These are phyloP conservation scores for Pleodorina starrii DNA, from an alignment of 139 green algal species.

Conservation along the genomic window DNA sequence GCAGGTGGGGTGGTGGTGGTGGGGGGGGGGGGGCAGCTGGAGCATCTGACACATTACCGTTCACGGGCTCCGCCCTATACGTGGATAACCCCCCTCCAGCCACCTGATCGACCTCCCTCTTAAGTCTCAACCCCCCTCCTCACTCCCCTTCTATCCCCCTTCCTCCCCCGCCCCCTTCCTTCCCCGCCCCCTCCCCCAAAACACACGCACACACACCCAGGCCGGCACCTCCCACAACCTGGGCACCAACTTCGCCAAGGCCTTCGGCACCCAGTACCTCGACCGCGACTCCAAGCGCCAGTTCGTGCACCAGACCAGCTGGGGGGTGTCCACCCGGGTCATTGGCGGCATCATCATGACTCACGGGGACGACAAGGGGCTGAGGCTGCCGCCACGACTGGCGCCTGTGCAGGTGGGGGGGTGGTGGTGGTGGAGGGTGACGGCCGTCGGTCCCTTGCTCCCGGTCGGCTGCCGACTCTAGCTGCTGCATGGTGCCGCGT, in stretches of 20 bases:
- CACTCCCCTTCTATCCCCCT: neutral
- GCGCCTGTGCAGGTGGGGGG: conserved; percentile 91
- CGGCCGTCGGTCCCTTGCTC: neutral
- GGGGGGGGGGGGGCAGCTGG: too few relatives aligned
- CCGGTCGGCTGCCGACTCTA: too few relatives aligned
- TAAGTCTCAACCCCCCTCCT: neutral
- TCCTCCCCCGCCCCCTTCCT: neutral
- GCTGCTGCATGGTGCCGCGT: too few relatives aligned
- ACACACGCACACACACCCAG: conserved; percentile 60
- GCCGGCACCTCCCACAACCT: conserved; percentile 98
- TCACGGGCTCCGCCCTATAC: too few relatives aligned
- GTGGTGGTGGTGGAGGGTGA: too few relatives aligned
- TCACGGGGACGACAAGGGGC: conserved; percentile 96
- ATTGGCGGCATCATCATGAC: conserved; percentile 98
- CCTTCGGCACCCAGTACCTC: conserved; percentile 76
- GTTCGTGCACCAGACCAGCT: conserved; percentile 94
- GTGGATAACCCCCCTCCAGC: neutral
- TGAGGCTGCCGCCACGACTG: conserved; percentile 91
- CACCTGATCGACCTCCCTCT: neutral
- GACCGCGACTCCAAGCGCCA: conserved; percentile 66
- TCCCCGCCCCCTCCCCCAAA: neutral
- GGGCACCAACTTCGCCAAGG: conserved; percentile 95
- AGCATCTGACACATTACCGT: too few relatives aligned
- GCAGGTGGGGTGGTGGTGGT: too few relatives aligned
- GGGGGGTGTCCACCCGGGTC: conserved; percentile 95